A percentile compares a stretch with the other conserved stretches of the same genome.
Conservation (phyloP, 805 yeast genomes). For the Sugiyamaella smithiae region DNA sequence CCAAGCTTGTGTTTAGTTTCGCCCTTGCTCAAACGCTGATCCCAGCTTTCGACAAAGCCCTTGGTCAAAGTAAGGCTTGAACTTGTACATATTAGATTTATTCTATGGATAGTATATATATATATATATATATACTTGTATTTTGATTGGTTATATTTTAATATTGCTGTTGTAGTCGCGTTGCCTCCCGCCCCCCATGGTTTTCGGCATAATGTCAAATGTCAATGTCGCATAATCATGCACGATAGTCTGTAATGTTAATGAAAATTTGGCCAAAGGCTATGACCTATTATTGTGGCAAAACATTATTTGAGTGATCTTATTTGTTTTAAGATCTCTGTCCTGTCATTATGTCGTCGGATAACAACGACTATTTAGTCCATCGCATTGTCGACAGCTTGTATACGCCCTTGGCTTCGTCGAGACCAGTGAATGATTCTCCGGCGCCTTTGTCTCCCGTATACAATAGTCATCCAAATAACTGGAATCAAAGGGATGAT, state of each 20-base stretch:
- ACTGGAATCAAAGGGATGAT: no score
- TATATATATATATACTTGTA: not conserved
- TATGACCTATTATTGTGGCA: no score
- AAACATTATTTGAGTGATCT: no score
- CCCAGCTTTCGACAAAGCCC: constrained; percentile 84
- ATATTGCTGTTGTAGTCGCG: not conserved
- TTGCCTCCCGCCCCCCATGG: not conserved
- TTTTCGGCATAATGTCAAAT: not conserved
- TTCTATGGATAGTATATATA: not conserved
- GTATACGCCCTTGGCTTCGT: not conserved
- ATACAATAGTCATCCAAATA: not conserved
- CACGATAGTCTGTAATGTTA: no score
- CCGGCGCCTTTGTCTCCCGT: not conserved
- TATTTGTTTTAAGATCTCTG: no score
- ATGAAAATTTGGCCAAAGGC: no score
- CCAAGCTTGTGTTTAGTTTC: constrained; percentile 95
- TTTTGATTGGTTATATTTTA: not conserved
- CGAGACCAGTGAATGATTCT: not conserved
- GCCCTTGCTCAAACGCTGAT: constrained; percentile 96
- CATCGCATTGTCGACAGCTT: constrained; percentile 2
- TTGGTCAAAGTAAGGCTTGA: constrained; percentile 29
- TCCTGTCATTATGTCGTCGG: not conserved
- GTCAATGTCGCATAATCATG: no score
- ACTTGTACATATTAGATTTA: not conserved
- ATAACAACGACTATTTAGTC: not conserved